phyloP scores from a whole-genome alignment of 768 basidiomycete genomes.

The Suillus decipiens region DNA sequence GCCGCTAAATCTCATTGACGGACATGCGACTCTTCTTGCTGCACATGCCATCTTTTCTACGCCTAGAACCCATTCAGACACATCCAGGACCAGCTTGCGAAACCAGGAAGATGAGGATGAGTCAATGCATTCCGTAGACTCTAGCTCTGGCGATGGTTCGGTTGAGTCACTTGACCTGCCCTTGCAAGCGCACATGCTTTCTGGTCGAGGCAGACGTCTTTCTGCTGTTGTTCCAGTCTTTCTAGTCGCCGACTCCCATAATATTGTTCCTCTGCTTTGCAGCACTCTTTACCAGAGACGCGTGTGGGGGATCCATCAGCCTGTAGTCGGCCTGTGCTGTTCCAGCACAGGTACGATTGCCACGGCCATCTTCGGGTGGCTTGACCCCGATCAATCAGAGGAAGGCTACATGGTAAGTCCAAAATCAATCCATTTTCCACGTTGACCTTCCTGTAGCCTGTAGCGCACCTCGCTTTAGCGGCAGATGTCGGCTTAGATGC shows the following conservation, averaged over 20 bases:
- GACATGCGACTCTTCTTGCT: background rate
- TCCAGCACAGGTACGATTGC: background rate
- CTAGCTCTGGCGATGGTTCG: background rate
- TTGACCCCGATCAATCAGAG: too few species aligned
- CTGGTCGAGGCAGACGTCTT: background rate
- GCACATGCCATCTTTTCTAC: background rate
- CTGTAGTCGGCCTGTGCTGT: conserved; percentile 10
- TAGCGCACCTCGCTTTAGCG: background rate
- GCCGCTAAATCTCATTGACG: background rate
- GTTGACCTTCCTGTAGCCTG: background rate
- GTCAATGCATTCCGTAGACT: background rate
- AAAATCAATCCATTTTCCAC: too few species aligned
- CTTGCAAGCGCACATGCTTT: background rate
- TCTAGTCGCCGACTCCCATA: conserved; percentile 4
- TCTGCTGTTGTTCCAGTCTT: conserved; percentile 8
- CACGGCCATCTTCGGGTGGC: background rate
- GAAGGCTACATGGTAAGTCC: too few species aligned
- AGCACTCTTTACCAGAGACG: conserved; percentile 11
- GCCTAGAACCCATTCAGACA: background rate
- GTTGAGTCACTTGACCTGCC: background rate
- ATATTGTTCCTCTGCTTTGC: conserved; percentile 6
- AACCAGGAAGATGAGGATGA: background rate
- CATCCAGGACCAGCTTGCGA: background rate
- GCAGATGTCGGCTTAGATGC: background rate
- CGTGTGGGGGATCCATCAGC: conserved; percentile 7